Percentiles rank a stretch among this genome's conserved stretches.
Conservation (phyloP, 768 basidiomycete species). For the Boletus tomentosulus region DNA sequence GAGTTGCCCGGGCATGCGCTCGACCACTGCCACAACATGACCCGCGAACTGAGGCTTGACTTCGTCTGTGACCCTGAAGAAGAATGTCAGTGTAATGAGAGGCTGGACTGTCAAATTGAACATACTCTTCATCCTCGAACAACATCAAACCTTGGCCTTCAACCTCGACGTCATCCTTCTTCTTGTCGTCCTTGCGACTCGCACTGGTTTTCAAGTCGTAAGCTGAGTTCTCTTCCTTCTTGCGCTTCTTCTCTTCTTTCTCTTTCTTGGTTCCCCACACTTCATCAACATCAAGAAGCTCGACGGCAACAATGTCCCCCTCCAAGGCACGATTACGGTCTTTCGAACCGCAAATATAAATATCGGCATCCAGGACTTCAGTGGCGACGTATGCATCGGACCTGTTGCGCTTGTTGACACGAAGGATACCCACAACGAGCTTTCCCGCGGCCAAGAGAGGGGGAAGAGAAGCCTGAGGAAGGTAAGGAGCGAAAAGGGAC, state of each 20-base stretch:
- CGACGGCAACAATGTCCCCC: constrained; percentile 97
- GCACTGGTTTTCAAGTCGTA: constrained; percentile 77
- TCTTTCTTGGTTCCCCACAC: constrained; percentile 99
- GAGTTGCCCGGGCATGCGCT: constrained; percentile 97
- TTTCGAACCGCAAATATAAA: constrained; percentile 98
- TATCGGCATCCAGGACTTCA: constrained; percentile 96
- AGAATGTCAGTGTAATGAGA: constrained; percentile 9
- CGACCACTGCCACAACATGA: constrained; percentile 99
- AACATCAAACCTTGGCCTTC: constrained; percentile 97
- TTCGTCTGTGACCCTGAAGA: constrained; percentile 85
- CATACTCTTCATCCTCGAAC: constrained; percentile 94
- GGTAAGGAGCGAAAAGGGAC: constrained; percentile 96
- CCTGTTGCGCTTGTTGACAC: constrained; percentile 97
- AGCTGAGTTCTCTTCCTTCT: constrained; percentile 98
- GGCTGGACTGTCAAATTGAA: constrained; percentile 20
- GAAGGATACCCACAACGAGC: constrained; percentile 92
- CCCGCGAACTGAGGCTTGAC: constrained; percentile 98
- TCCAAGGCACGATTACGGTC: constrained; percentile 98
- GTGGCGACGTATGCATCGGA: constrained; percentile 99
- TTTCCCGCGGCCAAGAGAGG: constrained; percentile 96
- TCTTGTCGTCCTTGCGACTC: constrained; percentile 94
- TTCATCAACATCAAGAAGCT: constrained; percentile 95
- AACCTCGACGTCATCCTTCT: constrained; percentile 99
- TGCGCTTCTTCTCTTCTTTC: constrained; percentile 99
- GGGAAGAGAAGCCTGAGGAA: constrained; percentile 95